Evolutionary conservation across 495 filamentous ascomycete genomes (phyloP).

Genomic region (Sphaerosporella brunnea): DNA sequence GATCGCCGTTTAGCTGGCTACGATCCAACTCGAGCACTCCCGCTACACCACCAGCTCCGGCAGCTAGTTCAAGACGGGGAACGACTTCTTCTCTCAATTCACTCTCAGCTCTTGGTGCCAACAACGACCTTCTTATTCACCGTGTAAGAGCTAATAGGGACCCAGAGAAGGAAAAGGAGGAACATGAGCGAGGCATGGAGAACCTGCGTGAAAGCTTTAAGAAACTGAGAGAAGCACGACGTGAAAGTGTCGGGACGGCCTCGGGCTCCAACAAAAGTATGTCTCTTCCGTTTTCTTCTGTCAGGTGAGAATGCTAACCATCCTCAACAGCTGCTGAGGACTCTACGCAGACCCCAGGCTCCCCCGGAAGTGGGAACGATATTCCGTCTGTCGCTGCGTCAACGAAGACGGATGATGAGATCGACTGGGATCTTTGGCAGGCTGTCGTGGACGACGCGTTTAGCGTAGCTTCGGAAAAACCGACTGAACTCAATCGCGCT

Average conservation of each 20-base stretch:
- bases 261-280: constrained; percentile 5
- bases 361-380: not conserved
- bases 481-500: constrained; percentile 72
- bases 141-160: constrained; percentile 19
- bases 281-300: not conserved
- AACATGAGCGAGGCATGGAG: constrained; percentile 18
- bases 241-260: constrained; percentile 10
- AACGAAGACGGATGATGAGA: constrained; percentile 21
- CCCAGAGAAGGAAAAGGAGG: constrained; percentile 23
- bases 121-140: constrained; percentile 20
- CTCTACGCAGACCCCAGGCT: not conserved
- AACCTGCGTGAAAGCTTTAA: constrained; percentile 24
- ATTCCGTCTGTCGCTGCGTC: not conserved
- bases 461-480: constrained; percentile 64
- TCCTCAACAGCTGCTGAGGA: constrained; percentile 4
- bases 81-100: constrained; percentile 20
- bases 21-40: constrained; percentile 16
- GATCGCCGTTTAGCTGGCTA: constrained; percentile 26
- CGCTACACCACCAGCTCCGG: constrained; percentile 4
- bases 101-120: constrained; percentile 14
- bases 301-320: too few relatives aligned
- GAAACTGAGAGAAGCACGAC: constrained; percentile 23
- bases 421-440: constrained; percentile 98
- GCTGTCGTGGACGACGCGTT: constrained; percentile 82
- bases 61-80: constrained; percentile 17